Evolutionary conservation across 257 asterid species (phyloP).

Genomic region (Fraxinus americana): DNA sequence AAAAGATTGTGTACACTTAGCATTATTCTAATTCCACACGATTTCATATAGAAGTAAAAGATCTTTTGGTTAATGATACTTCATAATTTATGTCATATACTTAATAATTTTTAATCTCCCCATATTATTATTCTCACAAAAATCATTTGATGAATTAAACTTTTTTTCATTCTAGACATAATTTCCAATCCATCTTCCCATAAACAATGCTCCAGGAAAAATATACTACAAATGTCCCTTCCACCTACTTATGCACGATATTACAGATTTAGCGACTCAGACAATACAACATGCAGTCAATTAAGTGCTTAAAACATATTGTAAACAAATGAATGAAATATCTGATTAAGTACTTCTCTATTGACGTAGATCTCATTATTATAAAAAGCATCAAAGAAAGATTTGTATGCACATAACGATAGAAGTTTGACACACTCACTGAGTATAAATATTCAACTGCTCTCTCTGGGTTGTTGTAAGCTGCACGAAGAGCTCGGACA

Average conservation of each 20-base stretch:
- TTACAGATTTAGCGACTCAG: not conserved
- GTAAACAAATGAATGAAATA: not conserved
- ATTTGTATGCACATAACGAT: not conserved
- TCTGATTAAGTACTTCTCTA: not conserved
- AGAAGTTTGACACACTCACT: constrained; percentile 41
- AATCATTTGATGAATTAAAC: not conserved
- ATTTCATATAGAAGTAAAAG: not conserved
- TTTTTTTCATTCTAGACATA: not conserved
- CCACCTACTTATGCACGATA: not conserved
- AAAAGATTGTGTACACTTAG: too few relatives aligned
- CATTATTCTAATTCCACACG: not conserved
- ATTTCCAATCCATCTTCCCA: not conserved
- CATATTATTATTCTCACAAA: not conserved
- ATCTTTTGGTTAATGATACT: not conserved
- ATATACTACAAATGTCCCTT: not conserved
- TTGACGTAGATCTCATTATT: not conserved
- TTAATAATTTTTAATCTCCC: not conserved
- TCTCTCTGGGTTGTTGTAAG: constrained; percentile 86
- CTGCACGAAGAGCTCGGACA: constrained; percentile 85
- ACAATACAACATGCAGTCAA: not conserved
- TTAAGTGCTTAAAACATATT: not conserved
- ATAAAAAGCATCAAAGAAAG: not conserved
- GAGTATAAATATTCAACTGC: constrained; percentile 89
- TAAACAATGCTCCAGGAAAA: not conserved
- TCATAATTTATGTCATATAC: not conserved